Evolutionary conservation across 441 rosid genomes (phyloP).

Genomic region (Pelargonium australe): DNA sequence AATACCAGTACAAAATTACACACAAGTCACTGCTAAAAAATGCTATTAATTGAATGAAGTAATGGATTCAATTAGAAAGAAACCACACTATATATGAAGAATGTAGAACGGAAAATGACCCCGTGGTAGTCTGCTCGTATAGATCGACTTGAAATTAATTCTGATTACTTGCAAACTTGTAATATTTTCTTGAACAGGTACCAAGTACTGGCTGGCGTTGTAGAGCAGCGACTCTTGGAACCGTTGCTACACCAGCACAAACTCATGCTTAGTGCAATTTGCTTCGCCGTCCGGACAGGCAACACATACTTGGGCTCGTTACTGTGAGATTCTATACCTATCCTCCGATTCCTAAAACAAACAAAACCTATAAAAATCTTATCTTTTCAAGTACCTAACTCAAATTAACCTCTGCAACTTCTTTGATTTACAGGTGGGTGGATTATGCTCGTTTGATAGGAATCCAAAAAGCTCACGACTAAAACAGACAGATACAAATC

Average conservation of each 20-base stretch:
- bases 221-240: slow-evolving; percentile 83
- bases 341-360: neutral
- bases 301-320: slow-evolving; percentile 93
- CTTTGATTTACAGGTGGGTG: slow-evolving; percentile 66
- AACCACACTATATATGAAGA: no score
- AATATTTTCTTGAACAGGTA: slow-evolving; percentile 45
- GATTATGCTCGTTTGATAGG: slow-evolving; percentile 87
- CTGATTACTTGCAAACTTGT: neutral
- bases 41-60: no score
- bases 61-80: no score
- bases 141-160: neutral
- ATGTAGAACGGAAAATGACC: no score
- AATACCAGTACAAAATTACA: no score
- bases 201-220: slow-evolving; percentile 84
- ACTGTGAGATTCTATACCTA: slow-evolving; percentile 42
- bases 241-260: slow-evolving; percentile 80
- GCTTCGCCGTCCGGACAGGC: slow-evolving; percentile 92
- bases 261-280: slow-evolving; percentile 62
- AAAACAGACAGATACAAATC: neutral
- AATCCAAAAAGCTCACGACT: slow-evolving; percentile 46
- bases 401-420: neutral
- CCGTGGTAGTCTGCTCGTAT: neutral
- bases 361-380: neutral
- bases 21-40: no score
- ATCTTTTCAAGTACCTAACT: neutral